Evolutionary conservation across 257 asterid genomes (phyloP), one percentile per base, ranked within the genome.

Genomic region (Datura wrightii): DNA sequence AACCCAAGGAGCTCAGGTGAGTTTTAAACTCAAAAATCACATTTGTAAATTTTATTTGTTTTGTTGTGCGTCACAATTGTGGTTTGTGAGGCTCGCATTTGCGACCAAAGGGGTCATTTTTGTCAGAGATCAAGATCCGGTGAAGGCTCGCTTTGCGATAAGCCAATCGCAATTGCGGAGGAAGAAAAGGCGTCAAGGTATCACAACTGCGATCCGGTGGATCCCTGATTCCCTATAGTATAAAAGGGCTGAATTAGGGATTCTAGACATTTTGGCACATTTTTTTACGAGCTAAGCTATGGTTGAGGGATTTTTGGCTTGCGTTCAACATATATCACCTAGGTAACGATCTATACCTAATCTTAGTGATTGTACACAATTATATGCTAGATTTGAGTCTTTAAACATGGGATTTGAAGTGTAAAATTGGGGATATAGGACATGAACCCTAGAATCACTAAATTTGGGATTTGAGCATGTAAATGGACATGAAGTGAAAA

Each of bases 361-460:
- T 36, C 9, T 66, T 66, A 15, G 48, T 66, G 48, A 66, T 36
- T 66, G 44, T 6, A 66, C 74, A 66, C 5, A 10, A 66, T 66
- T 14, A 66, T 65, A 65, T 36, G 48, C 48, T 66, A 36, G 46
- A 66, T 66, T 54, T 13, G 74, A 66, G 48, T 14, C 46, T 66
- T 36, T 36, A 66, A 36, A 66, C 74, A 66, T 66, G 74, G 19
- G 41, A 66, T 66, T 66, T 66, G 48, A 66, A 66, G 46, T 36
- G 74, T 66, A 36, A 36, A 41, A 66, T 66, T 66, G 74, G 5
- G 72, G 48, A 36, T 66, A 36, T 16, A 36, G 48, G 48, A 66
- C 5, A 66, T 36, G 19, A 66, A 66, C 48, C 18, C 24, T 66
- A 66, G 44, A 36, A 13, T 6, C 44, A 65, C 41, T 34, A 13